These are phyloP conservation scores for Dendrobium catenatum DNA, from an alignment of 106 monocot species.

Conservation along the genomic window DNA sequence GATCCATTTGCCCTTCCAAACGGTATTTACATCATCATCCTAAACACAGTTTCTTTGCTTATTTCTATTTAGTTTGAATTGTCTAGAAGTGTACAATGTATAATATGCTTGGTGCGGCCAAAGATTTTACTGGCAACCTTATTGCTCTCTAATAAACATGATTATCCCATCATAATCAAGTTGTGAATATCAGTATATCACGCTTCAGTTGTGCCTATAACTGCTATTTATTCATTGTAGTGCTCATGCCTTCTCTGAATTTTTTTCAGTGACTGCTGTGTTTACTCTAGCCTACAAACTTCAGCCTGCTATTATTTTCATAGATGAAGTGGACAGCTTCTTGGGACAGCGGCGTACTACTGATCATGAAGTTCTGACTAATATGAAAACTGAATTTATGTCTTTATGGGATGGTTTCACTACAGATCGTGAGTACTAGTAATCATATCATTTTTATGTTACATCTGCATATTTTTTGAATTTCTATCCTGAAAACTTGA, in stretches of 20 bases:
- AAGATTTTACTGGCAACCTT: not conserved
- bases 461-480: not conserved
- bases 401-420: conserved; percentile 99
- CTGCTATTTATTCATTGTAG: not conserved
- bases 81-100: not conserved
- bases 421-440: conserved; percentile 46
- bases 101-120: not conserved
- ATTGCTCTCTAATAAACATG: not conserved
- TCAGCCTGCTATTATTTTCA: conserved; percentile 94
- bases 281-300: conserved; percentile 86
- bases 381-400: conserved; percentile 99
- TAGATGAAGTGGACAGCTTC: conserved; percentile 96
- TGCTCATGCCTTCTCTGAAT: not conserved
- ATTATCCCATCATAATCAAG: not conserved
- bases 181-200: not conserved
- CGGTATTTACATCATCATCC: too few species aligned
- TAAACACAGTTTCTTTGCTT: too few species aligned
- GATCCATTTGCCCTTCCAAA: too few species aligned
- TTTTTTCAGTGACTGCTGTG: conserved; percentile 74
- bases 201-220: not conserved
- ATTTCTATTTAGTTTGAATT: too few species aligned
- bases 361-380: conserved; percentile 91
- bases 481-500: not conserved
- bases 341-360: conserved; percentile 81
- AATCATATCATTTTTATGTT: not conserved